Percentiles rank a stretch among this genome's conserved stretches.
Evolutionary conservation across 768 basidiomycete species (phyloP).

Genomic region (Hygrocybe coccinea): DNA sequence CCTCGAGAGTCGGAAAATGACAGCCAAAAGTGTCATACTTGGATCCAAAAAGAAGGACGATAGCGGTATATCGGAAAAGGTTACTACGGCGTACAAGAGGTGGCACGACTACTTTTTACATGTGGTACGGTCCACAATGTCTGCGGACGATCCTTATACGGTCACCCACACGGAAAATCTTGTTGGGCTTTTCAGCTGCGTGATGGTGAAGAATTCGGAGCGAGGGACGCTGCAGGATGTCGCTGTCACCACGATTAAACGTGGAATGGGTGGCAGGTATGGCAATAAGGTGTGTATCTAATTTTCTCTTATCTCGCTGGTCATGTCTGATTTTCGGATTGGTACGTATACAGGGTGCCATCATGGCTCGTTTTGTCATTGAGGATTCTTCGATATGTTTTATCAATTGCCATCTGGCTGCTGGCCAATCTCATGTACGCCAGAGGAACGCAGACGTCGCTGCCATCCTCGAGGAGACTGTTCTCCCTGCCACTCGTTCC

Average conservation of each 20-base stretch:
- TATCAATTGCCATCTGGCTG: conserved; percentile 96
- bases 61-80: conserved; percentile 68
- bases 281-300: conserved; percentile 79
- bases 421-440: conserved; percentile 79
- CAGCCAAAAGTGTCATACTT: conserved; percentile 85
- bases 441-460: conserved; percentile 84
- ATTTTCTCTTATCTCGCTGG: background rate
- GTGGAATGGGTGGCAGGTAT: conserved; percentile 88
- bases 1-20: conserved; percentile 87
- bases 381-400: conserved; percentile 93
- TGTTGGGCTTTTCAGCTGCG: conserved; percentile 79
- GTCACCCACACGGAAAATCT: conserved; percentile 82
- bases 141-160: conserved; percentile 68
- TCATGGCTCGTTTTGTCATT: conserved; percentile 82
- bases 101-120: conserved; percentile 80
- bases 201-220: conserved; percentile 70
- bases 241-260: conserved; percentile 78
- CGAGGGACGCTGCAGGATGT: conserved; percentile 56
- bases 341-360: conserved; percentile 60
- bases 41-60: conserved; percentile 57
- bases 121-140: conserved; percentile 72
- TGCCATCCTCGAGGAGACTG: conserved; percentile 79
- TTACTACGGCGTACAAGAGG: conserved; percentile 79
- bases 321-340: conserved; percentile 3
- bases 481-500: conserved; percentile 46